Percentiles rank a stretch among this genome's conserved stretches.
Conservation (phyloP, 192 early-diverging fungal genomes). For the Pilobolus umbonatus region DNA sequence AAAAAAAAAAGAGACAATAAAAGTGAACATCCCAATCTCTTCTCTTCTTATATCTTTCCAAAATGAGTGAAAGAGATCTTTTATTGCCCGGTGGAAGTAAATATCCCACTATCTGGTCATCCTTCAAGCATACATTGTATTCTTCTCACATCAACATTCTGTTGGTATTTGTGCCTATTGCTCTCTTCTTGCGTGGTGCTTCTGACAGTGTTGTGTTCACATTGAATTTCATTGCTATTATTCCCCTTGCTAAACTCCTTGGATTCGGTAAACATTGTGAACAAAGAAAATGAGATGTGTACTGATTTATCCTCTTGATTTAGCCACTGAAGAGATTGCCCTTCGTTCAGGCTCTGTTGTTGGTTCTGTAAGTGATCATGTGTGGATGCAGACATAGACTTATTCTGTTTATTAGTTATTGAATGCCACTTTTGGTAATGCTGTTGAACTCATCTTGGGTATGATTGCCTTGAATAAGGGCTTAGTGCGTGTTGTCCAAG, state of each 20-base stretch:
- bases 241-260: conserved; percentile 78
- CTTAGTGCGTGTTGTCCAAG: conserved; percentile 61
- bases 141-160: conserved; percentile 67
- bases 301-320: conserved; percentile 4
- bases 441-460: conserved; percentile 82
- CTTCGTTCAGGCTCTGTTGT: conserved; percentile 34
- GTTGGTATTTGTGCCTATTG: conserved; percentile 77
- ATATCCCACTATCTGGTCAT: conserved; percentile 35
- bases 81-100: background rate
- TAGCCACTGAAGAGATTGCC: conserved; percentile 73
- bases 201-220: conserved; percentile 63
- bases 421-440: conserved; percentile 58
- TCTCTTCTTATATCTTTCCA: background rate
- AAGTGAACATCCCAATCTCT: background rate
- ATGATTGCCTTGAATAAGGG: conserved; percentile 59
- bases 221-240: conserved; percentile 87
- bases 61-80: conserved; percentile 16
- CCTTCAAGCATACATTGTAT: conserved; percentile 39
- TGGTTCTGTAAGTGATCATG: conserved; percentile 21
- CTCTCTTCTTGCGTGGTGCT: conserved; percentile 62
- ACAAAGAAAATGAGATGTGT: conserved; percentile 10
- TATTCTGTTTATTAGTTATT: conserved; percentile 15
- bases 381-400: background rate
- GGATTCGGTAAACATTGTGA: conserved; percentile 24
- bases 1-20: conserved; percentile 2